A percentile compares a stretch with the other conserved stretches of the same genome.
phyloP scores from a whole-genome alignment of 169 alveolate species.

The Eimeria falciformis region DNA sequence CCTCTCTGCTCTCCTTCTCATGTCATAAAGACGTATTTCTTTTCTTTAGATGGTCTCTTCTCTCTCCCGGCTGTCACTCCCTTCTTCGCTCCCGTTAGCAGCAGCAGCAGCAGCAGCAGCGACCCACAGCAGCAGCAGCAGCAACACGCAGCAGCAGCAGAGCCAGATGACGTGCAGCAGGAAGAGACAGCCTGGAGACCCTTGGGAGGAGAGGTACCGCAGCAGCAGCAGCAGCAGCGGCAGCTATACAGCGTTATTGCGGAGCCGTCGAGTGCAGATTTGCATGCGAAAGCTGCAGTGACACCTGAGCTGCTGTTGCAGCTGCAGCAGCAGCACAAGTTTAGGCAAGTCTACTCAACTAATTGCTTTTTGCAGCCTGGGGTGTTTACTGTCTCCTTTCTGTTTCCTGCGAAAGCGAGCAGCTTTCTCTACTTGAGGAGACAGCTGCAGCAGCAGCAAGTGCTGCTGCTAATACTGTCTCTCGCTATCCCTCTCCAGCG shows the following conservation, averaged over 20 bases:
- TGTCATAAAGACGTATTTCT: neutral
- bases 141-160: constrained; percentile 26
- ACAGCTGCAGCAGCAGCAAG: constrained; percentile 5
- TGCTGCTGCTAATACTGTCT: neutral
- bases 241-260: neutral
- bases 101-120: constrained; percentile 33
- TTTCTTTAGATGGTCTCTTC: neutral
- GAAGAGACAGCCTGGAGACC: constrained; percentile 6
- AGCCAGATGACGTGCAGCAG: neutral
- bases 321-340: constrained; percentile 36
- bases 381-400: too few species aligned
- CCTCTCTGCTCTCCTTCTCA: constrained; percentile 19
- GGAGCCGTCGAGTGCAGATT: neutral
- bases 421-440: too few species aligned
- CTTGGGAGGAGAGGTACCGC: neutral
- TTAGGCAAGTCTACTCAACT: neutral
- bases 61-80: neutral
- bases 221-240: constrained; percentile 5
- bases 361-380: too few species aligned
- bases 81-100: neutral
- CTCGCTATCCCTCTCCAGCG: neutral
- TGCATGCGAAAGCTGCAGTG: neutral
- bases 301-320: constrained; percentile 8
- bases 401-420: too few species aligned
- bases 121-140: constrained; percentile 20